Base-by-base conservation (phyloP, 352 stramenopile species). In the Pythium rishiriense region DNA sequence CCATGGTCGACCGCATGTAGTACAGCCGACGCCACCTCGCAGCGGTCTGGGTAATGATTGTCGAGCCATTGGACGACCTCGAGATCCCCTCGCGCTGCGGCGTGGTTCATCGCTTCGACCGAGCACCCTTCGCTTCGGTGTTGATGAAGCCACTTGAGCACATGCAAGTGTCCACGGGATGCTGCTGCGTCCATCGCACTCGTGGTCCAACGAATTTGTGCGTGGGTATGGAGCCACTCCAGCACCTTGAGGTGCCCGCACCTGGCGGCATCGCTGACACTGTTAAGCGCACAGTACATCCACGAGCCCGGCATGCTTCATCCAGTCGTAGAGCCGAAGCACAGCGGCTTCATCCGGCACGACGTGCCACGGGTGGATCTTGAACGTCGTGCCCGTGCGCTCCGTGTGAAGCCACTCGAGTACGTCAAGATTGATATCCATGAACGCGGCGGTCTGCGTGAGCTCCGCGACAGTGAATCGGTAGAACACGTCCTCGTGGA, bases 31-130 rank as follows among this genome's bases (percentile, higher is more conserved):
- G 19, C 7, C n/a, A 49, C 15, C 8, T 49, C 43, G 21, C 43
- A 25, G 31, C 22, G 43, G 26, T 49, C n/a, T 6, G 25, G 29
- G 10, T 37, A 46, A 31, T 58, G 50, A 12, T 28, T 4, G 19
- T 46, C 14, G n/a, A 58, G 33, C 73, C 73, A 83, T 0, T 70
- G 62, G 17, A 83, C 63, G 21, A 79, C 54, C 3, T 35, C 52
- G 5, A 81, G 43, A 43, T 79, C 68, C 4, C 71, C 71, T 26
- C 72, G 78, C 33, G 70, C 77, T 1, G 79, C 78, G 8, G 82
- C 82, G 25, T 74, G 52, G 66, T 85, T 69, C 53, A 91, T 76
- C 0, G 79, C 83, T 42, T 77, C 78, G 42, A 70, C 66, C 0
- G 74, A 82, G 19, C 78, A 77, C 0, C 76, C 70, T 33, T 85